phyloP scores from a whole-genome alignment of 2,329 filamentous ascomycete species.

The Shiraia bambusicola region DNA sequence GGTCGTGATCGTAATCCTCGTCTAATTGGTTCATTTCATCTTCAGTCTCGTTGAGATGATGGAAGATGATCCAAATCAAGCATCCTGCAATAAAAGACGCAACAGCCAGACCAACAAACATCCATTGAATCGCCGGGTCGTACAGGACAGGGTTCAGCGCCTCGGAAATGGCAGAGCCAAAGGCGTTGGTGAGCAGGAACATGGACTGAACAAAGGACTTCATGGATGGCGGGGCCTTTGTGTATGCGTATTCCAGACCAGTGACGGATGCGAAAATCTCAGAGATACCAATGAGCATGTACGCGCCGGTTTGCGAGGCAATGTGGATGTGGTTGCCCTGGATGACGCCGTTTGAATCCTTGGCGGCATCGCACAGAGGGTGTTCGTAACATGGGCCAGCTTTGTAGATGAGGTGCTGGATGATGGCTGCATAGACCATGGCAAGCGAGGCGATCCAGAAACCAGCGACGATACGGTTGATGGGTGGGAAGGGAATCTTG shows the following conservation, averaged over 20 bases:
- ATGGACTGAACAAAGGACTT: constrained; percentile 55
- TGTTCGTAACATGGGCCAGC: constrained; percentile 55
- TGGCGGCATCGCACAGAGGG: constrained; percentile 40
- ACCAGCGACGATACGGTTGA: constrained; percentile 57
- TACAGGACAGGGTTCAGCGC: constrained; percentile 62
- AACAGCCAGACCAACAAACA: constrained; percentile 48
- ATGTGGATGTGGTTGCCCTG: constrained; percentile 49
- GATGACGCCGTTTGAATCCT: constrained; percentile 28
- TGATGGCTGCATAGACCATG: constrained; percentile 58
- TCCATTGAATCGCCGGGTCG: constrained; percentile 68
- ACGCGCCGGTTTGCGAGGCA: constrained; percentile 49
- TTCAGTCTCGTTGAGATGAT: constrained; percentile 41
- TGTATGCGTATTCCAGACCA: constrained; percentile 52
- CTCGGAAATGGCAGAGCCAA: constrained; percentile 63
- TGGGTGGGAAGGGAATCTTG: constrained; percentile 50
- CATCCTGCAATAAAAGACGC: constrained; percentile 34
- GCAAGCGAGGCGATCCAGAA: constrained; percentile 56
- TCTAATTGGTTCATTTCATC: constrained; percentile 43
- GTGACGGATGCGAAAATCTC: constrained; percentile 53
- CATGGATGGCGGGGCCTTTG: constrained; percentile 51
- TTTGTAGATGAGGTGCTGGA: constrained; percentile 60
- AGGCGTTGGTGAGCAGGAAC: constrained; percentile 62
- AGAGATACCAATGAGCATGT: constrained; percentile 51
- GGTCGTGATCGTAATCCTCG: constrained; percentile 36
- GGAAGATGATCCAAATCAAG: constrained; percentile 43